Evolutionary conservation across 78 protist genomes (phyloP).

Genomic region (Dictyostelium purpureum): DNA sequence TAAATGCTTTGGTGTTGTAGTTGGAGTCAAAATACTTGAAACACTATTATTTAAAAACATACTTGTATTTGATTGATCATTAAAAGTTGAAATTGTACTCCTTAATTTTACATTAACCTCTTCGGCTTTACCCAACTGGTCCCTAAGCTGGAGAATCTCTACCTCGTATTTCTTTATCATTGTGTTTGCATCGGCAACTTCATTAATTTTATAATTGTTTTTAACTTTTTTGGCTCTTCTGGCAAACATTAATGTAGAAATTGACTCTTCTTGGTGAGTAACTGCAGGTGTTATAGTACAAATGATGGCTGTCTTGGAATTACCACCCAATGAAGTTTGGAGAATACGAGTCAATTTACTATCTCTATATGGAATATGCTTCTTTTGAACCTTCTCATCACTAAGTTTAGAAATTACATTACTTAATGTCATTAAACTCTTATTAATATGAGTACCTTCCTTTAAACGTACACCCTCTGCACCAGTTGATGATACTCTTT

Average conservation of each 20-base stretch:
- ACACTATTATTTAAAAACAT: background rate
- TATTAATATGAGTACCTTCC: slow-evolving; percentile 90
- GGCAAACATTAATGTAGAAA: slow-evolving; percentile 90
- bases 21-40: background rate
- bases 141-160: background rate
- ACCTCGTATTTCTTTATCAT: slow-evolving; percentile 1
- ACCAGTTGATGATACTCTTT: slow-evolving; percentile 83
- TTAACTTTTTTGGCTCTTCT: slow-evolving; percentile 86
- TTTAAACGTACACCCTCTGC: slow-evolving; percentile 88
- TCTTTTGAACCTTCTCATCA: background rate
- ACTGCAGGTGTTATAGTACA: slow-evolving; percentile 87
- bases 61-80: background rate
- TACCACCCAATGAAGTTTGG: slow-evolving; percentile 89
- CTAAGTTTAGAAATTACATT: slow-evolving; percentile 82
- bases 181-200: slow-evolving; percentile 49
- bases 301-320: slow-evolving; percentile 76
- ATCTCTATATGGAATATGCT: slow-evolving; percentile 88
- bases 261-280: slow-evolving; percentile 70
- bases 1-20: background rate
- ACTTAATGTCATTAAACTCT: slow-evolving; percentile 85
- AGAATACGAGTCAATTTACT: slow-evolving; percentile 87
- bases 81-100: background rate
- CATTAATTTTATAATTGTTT: slow-evolving; percentile 86
- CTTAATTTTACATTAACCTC: background rate
- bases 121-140: background rate